Conservation (phyloP, 2,329 filamentous ascomycete genomes). For the Orbilia javanica region DNA sequence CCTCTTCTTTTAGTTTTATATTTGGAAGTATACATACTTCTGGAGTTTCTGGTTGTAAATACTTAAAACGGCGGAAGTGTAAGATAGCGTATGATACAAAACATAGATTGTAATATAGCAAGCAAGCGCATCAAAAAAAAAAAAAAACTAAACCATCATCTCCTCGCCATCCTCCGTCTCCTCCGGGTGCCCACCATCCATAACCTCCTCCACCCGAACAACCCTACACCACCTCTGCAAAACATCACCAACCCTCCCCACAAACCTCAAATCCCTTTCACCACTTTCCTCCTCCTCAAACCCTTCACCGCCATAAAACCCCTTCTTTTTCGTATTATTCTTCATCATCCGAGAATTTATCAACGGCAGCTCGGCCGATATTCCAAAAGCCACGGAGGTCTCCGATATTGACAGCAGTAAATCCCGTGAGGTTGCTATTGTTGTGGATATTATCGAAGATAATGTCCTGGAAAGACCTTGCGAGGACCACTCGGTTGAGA, state of each 20-base stretch:
- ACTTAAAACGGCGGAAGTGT: background rate
- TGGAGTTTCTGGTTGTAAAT: background rate
- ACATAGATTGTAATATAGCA: background rate
- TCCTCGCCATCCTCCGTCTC: slow-evolving; percentile 19
- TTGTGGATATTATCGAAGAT: slow-evolving; percentile 20
- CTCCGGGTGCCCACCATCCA: background rate
- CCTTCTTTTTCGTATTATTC: slow-evolving; percentile 40
- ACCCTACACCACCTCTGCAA: slow-evolving; percentile 39
- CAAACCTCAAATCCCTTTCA: slow-evolving; percentile 41
- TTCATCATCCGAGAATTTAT: slow-evolving; percentile 53
- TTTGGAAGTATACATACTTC: background rate
- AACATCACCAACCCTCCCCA: slow-evolving; percentile 42
- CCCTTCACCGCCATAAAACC: slow-evolving; percentile 13
- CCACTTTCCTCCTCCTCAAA: slow-evolving; percentile 11
- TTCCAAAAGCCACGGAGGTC: slow-evolving; percentile 27
- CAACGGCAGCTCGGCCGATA: slow-evolving; percentile 36
- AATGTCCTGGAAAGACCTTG: slow-evolving; percentile 51
- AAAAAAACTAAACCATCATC: slow-evolving; percentile 31
- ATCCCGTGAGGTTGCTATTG: background rate
- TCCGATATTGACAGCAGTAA: slow-evolving; percentile 34
- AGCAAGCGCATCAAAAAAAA: background rate
- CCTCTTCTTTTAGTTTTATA: background rate
- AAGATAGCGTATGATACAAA: slow-evolving; percentile 13
- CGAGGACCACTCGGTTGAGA: slow-evolving; percentile 53
- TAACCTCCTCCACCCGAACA: slow-evolving; percentile 6